A percentile compares a stretch with the other conserved stretches of the same genome.
phyloP scores from a whole-genome alignment of 352 stramenopile species.

The Heterotrichella gracilis region DNA sequence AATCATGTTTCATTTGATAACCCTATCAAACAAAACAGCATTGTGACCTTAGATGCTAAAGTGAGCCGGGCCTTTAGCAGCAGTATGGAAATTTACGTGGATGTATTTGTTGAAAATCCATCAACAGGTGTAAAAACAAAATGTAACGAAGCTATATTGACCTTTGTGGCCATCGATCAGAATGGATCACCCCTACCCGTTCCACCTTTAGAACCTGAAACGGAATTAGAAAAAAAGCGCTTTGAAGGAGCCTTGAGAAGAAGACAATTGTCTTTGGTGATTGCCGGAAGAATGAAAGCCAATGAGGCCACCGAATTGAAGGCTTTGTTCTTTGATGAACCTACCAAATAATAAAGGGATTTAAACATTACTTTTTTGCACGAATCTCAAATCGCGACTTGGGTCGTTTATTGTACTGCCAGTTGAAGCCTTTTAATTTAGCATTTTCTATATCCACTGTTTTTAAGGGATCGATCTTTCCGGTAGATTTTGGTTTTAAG shows the following conservation, averaged over 20 bases:
- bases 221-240: neutral
- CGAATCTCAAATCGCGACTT: neutral
- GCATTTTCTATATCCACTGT: neutral
- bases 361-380: neutral
- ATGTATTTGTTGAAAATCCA: neutral
- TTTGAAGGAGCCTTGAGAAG: neutral
- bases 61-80: neutral
- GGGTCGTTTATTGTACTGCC: neutral
- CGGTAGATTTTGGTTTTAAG: neutral
- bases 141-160: neutral
- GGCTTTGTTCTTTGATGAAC: neutral
- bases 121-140: neutral
- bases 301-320: neutral
- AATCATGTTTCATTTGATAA: neutral
- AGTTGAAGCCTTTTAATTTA: conserved; percentile 1
- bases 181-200: neutral
- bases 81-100: neutral
- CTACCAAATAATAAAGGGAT: neutral
- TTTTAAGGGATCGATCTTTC: neutral
- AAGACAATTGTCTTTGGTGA: neutral
- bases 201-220: neutral
- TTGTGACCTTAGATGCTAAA: neutral
- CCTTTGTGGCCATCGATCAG: neutral
- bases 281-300: neutral
- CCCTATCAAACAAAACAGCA: neutral